Evolutionary conservation across 2,329 filamentous ascomycete species (phyloP), one percentile per base, ranked within the genome.

Genomic region (Claviceps humidiphila): DNA sequence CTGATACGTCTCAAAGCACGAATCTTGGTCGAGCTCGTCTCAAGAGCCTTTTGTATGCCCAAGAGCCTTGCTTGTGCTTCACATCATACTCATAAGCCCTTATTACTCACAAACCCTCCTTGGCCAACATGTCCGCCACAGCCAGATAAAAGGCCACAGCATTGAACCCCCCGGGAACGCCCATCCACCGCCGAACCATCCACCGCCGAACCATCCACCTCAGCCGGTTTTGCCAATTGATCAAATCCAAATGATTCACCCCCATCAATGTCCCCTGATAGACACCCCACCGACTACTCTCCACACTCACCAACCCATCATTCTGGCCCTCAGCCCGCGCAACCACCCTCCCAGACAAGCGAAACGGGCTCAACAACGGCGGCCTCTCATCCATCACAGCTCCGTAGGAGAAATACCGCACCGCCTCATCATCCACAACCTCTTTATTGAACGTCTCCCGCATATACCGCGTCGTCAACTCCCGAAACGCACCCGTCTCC

Each of bases 121-220:
- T 84, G 2, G 84, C 81, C 49, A 88, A 68, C 83, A 86, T 87
- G 60, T 87, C 78, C 11, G 75, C 76, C 59, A 85, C 79, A 54
- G 76, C 79, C 2, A 84, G 71, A 58, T 85, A 85, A 59, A 85
- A 83, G 0, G 81, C 81, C 53, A 84, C 74, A 2, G 81, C 81
- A 60, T 84, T 85, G 59, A 85, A 85, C 16, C 75, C 81, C 53
- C 71, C 72, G 58, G 71, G 69, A 55, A 74, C 70, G 1, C 80
- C 80, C 63, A 74, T 69, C 68, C 70, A 70, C 52, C 72, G 59
- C 48, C 83, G 67, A 43, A 78, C 59, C 42, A 73, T 73, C 72
- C 75, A 83, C 49, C 72, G 59, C 48, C 83, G 67, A 43, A 78
- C 59, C 42, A 73, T 73, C 72, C 75, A 83, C 49, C 71, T 69